A percentile compares a stretch with the other conserved stretches of the same genome.
Conservation (phyloP, 306 rosid genomes). For the Cyclanthera cordifolia region DNA sequence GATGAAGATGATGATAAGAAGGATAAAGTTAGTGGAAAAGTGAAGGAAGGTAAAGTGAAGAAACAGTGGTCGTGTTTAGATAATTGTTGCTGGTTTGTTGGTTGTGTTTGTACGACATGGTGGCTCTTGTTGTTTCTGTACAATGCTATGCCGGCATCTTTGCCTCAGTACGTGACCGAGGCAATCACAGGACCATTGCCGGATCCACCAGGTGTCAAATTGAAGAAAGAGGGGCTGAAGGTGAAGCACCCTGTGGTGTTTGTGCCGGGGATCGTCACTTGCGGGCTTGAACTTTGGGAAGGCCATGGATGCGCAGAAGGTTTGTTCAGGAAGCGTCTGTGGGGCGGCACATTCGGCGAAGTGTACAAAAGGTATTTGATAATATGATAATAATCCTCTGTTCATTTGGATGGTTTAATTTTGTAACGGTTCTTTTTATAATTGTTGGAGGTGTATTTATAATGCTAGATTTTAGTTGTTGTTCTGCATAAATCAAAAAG, state of each 20-base stretch:
- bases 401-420: neutral
- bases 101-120: constrained; percentile 58
- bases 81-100: constrained; percentile 65
- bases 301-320: constrained; percentile 71
- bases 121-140: constrained; percentile 58
- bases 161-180: constrained; percentile 67
- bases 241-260: constrained; percentile 73
- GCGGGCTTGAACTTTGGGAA: constrained; percentile 81
- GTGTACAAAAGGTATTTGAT: constrained; percentile 50
- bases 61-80: constrained; percentile 59
- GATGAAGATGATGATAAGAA: constrained; percentile 11
- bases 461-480: neutral
- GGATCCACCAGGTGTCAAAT: constrained; percentile 62
- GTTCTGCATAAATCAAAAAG: too few relatives aligned
- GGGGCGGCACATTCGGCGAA: constrained; percentile 85
- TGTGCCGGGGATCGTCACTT: constrained; percentile 71
- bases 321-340: constrained; percentile 58
- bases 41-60: constrained; percentile 15
- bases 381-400: neutral
- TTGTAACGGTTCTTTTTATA: neutral
- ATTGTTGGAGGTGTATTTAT: neutral
- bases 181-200: constrained; percentile 64
- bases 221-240: constrained; percentile 53
- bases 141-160: constrained; percentile 56
- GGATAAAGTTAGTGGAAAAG: neutral